These are phyloP conservation scores for Rhizomucor pusillus DNA, from an alignment of 371 early-diverging fungal genomes.

Conservation along the genomic window DNA sequence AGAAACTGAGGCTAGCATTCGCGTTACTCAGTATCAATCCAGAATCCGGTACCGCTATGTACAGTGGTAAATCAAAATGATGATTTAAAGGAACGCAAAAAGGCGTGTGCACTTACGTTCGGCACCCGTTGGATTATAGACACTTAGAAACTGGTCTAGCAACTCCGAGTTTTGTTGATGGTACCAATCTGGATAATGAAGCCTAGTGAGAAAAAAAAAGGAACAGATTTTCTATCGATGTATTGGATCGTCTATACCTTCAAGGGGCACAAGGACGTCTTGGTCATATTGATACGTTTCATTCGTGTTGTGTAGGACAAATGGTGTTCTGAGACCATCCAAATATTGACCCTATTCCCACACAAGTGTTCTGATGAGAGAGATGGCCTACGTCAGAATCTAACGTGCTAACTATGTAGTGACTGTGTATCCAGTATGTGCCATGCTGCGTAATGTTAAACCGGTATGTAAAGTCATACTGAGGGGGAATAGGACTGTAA, in stretches of 20 bases:
- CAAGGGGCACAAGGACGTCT: constrained; percentile 58
- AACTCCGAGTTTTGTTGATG: constrained; percentile 40
- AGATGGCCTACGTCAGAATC: not conserved
- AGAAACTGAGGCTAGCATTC: constrained; percentile 19
- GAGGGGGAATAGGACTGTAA: constrained; percentile 47
- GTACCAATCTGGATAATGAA: constrained; percentile 53
- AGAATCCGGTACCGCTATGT: constrained; percentile 17
- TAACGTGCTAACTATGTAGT: constrained; percentile 28
- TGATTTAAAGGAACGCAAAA: not conserved
- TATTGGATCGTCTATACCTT: constrained; percentile 18
- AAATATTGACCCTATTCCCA: constrained; percentile 61
- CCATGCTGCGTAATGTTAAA: constrained; percentile 63
- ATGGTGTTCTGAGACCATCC: constrained; percentile 74
- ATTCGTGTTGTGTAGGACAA: constrained; percentile 58
- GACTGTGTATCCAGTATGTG: constrained; percentile 77
- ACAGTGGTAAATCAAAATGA: not conserved
- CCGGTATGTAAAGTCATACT: constrained; percentile 58
- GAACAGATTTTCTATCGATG: not conserved
- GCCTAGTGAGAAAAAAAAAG: not conserved
- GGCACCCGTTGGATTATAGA: constrained; percentile 53
- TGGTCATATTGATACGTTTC: constrained; percentile 65
- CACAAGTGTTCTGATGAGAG: not conserved
- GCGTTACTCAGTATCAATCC: constrained; percentile 49
- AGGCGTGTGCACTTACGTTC: constrained; percentile 41
- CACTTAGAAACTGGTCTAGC: constrained; percentile 41